A percentile compares a stretch with the other conserved stretches of the same genome.
Conservation (phyloP, 495 filamentous ascomycete species). For the Neurospora sublineolata region DNA sequence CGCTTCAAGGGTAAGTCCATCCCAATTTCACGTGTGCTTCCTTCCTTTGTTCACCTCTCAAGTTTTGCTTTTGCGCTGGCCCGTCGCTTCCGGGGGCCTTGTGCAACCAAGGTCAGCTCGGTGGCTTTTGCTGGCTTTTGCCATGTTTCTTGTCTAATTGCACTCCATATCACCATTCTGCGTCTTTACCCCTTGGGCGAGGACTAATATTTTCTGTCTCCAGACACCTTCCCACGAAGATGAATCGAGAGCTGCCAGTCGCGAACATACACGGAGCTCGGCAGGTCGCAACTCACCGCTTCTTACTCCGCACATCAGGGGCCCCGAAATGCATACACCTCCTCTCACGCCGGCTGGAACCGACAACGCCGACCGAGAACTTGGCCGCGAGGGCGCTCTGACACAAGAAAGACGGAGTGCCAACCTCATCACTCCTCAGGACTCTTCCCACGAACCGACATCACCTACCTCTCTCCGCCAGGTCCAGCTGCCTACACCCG, state of each 20-base stretch:
- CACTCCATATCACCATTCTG: neutral
- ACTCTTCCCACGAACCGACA: conserved; percentile 31
- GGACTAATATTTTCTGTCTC: conserved; percentile 1
- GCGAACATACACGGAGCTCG: conserved; percentile 24
- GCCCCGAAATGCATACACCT: conserved; percentile 68
- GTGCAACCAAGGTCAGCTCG: neutral
- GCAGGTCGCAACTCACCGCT: conserved; percentile 32
- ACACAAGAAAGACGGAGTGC: conserved; percentile 32
- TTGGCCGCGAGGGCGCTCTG: conserved; percentile 15
- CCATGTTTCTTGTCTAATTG: neutral
- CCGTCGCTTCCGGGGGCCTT: neutral
- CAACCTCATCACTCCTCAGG: conserved; percentile 49
- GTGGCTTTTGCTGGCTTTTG: neutral
- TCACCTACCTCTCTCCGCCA: conserved; percentile 16
- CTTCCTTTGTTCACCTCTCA: neutral
- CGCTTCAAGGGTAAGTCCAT: conserved; percentile 62
- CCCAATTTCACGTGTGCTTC: neutral
- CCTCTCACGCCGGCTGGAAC: conserved; percentile 81
- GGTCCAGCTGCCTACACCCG: conserved; percentile 5
- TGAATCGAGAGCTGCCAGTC: conserved; percentile 22
- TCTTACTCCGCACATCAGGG: conserved; percentile 29
- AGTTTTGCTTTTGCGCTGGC: neutral
- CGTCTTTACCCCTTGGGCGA: neutral
- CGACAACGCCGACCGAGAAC: conserved; percentile 22
- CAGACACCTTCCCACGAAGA: conserved; percentile 37